These are phyloP conservation scores for Nicotiana tabacum DNA, from an alignment of 257 asterid genomes.

Conservation along the genomic window DNA sequence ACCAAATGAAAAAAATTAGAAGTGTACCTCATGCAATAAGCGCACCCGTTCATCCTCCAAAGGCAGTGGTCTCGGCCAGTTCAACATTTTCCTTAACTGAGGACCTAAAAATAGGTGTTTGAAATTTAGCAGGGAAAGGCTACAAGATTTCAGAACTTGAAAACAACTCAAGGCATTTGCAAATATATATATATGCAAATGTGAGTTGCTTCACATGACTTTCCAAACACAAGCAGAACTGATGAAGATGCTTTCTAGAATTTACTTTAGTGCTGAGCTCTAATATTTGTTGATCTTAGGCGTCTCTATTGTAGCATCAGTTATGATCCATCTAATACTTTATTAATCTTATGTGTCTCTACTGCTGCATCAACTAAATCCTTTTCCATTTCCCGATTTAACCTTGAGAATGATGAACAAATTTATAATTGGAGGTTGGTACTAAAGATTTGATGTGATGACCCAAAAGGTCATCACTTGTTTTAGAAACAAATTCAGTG, in stretches of 20 bases:
- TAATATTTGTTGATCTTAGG: not conserved
- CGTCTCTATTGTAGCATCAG: not conserved
- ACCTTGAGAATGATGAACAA: not conserved
- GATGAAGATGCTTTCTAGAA: not conserved
- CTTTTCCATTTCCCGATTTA: not conserved
- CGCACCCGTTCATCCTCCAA: constrained; percentile 96
- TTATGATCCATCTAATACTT: not conserved
- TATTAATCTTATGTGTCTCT: not conserved
- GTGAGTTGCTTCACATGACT: not conserved
- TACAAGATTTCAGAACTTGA: not conserved
- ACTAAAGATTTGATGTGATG: not conserved
- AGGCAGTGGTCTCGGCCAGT: constrained; percentile 91
- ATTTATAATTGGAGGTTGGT: not conserved
- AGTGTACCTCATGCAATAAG: constrained; percentile 77
- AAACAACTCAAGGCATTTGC: not conserved
- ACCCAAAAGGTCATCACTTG: too few relatives aligned
- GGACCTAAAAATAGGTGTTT: constrained; percentile 52
- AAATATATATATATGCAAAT: not conserved
- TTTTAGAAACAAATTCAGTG: too few relatives aligned
- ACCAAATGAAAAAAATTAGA: not conserved
- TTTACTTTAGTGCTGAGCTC: not conserved
- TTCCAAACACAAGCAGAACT: not conserved
- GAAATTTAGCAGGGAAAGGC: not conserved
- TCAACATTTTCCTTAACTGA: constrained; percentile 74
- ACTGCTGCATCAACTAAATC: not conserved